A percentile compares a stretch with the other conserved stretches of the same genome.
phyloP scores from a whole-genome alignment of 495 filamentous ascomycete genomes.

The Aspergillus sclerotiicarbonarius region DNA sequence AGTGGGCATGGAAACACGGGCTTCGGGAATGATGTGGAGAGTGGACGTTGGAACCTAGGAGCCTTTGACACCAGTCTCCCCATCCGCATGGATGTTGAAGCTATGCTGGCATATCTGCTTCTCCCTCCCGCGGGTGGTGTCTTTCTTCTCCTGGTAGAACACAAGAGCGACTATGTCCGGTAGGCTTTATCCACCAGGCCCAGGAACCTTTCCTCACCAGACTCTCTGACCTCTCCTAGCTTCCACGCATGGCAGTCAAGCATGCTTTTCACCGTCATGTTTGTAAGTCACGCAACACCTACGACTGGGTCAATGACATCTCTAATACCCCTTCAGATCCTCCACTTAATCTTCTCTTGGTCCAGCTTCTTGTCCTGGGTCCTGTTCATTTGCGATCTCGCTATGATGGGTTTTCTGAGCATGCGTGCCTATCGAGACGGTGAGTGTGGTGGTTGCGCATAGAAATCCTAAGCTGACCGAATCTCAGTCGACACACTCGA shows the following conservation, averaged over 20 bases:
- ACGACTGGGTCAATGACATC: background rate
- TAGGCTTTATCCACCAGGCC: conserved; percentile 38
- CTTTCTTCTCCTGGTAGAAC: conserved; percentile 78
- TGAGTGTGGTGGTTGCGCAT: conserved; percentile 27
- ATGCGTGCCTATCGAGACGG: conserved; percentile 81
- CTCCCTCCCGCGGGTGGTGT: conserved; percentile 86
- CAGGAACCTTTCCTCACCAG: conserved; percentile 8
- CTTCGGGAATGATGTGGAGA: conserved; percentile 38
- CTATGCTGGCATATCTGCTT: conserved; percentile 83
- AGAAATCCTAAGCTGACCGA: background rate
- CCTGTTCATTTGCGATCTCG: conserved; percentile 71
- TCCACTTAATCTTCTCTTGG: conserved; percentile 86
- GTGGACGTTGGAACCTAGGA: conserved; percentile 65
- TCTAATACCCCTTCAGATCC: conserved; percentile 39
- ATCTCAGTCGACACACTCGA: conserved; percentile 77
- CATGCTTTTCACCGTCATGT: conserved; percentile 80
- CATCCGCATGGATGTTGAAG: conserved; percentile 81
- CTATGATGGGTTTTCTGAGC: conserved; percentile 72
- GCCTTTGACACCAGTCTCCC: conserved; percentile 79
- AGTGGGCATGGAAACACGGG: conserved; percentile 35
- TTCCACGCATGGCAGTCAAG: conserved; percentile 97
- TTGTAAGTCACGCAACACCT: conserved; percentile 51
- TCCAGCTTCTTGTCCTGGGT: conserved; percentile 80
- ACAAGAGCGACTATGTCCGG: conserved; percentile 96
- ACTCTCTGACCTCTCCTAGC: conserved; percentile 38